Evolutionary conservation across 345 rosid species (phyloP).

Genomic region (Cochlearia excelsa): DNA sequence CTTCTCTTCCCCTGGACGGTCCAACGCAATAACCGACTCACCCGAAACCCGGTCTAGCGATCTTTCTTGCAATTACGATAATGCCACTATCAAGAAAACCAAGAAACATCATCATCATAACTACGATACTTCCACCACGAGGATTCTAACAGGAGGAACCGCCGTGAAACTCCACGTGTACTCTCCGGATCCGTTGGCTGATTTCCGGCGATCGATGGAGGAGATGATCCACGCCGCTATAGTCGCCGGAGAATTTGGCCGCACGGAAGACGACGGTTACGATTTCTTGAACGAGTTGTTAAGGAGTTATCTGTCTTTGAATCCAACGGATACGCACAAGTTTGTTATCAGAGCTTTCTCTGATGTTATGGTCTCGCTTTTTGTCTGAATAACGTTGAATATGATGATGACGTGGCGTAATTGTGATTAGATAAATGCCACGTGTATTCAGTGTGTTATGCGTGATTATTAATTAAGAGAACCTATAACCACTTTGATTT

Average conservation of each 20-base stretch:
- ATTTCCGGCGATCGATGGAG: constrained; percentile 88
- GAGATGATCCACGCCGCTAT: constrained; percentile 87
- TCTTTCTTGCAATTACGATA: constrained; percentile 26
- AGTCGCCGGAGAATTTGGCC: constrained; percentile 32
- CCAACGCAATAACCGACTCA: constrained; percentile 82
- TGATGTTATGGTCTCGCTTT: constrained; percentile 63
- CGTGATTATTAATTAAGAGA: too few species aligned
- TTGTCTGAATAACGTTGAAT: constrained; percentile 19
- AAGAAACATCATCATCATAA: neutral
- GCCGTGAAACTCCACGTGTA: constrained; percentile 58
- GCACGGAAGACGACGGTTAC: constrained; percentile 59
- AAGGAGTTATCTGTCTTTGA: constrained; percentile 61
- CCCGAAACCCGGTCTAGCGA: constrained; percentile 35
- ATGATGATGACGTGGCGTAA: constrained; percentile 18
- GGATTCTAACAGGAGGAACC: constrained; percentile 24
- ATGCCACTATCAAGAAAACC: constrained; percentile 1
- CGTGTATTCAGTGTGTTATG: too few species aligned
- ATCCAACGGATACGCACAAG: constrained; percentile 65
- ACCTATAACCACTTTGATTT: too few species aligned
- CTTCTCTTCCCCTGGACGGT: constrained; percentile 83
- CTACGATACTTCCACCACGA: constrained; percentile 2
- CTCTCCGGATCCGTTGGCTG: constrained; percentile 83
- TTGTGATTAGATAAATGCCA: neutral
- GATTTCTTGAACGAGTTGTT: constrained; percentile 79
- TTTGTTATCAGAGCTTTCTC: constrained; percentile 73